Evolutionary conservation across 1,284 basidiomycete species (phyloP).

Genomic region (Irpex sp.): DNA sequence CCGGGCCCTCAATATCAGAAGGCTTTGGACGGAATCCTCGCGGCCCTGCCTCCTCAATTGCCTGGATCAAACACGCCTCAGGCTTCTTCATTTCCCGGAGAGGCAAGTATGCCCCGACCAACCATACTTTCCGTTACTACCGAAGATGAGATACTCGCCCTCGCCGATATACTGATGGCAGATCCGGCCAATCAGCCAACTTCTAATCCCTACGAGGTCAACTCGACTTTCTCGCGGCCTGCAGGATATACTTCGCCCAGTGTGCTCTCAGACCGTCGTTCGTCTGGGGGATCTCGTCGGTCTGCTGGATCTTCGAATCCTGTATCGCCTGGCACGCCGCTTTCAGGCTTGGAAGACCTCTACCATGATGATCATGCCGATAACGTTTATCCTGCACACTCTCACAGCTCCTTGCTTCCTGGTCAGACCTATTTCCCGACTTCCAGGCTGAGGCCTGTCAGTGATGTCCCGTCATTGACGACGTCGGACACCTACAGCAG

Average conservation of each 20-base stretch:
- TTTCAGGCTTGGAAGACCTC: conserved; percentile 22
- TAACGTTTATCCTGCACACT: neutral
- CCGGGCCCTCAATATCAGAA: neutral
- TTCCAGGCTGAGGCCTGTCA: conserved; percentile 16
- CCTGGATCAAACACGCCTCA: neutral
- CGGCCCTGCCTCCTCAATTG: neutral
- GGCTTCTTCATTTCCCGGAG: neutral
- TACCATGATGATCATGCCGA: conserved; percentile 18
- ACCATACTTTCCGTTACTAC: conserved; percentile 24
- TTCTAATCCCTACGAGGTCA: neutral
- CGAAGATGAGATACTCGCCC: conserved; percentile 29
- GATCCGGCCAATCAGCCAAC: conserved; percentile 12
- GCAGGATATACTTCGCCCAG: neutral
- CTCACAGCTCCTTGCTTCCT: neutral
- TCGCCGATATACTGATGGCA: conserved; percentile 30
- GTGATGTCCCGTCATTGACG: conserved; percentile 42
- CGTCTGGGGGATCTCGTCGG: neutral
- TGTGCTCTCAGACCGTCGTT: neutral
- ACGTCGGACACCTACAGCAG: conserved; percentile 41
- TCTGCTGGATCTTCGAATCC: neutral
- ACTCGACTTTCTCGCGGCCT: neutral
- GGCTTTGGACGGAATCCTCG: neutral
- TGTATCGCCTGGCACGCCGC: neutral
- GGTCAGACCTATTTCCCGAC: neutral
- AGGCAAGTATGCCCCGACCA: neutral